Percentiles rank a stretch among this genome's conserved stretches.
Conservation (phyloP, 2,329 filamentous ascomycete genomes). For the Arthroderma sp. region DNA sequence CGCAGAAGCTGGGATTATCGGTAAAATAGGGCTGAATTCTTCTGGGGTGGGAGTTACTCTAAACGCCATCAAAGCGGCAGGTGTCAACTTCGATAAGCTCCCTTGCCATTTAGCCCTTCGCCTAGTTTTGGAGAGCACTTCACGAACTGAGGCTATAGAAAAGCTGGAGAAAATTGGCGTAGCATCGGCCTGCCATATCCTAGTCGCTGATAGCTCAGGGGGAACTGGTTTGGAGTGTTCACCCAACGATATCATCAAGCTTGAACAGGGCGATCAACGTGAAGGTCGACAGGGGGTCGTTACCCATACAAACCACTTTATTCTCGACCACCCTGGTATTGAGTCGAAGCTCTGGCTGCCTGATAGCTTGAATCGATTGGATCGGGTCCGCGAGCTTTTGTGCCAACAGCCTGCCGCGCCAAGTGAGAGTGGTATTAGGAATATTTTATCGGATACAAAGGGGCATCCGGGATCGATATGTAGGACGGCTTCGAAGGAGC, state of each 20-base stretch:
- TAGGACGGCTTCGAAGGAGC: slow-evolving; percentile 17
- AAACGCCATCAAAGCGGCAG: slow-evolving; percentile 42
- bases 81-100: slow-evolving; percentile 34
- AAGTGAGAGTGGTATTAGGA: slow-evolving; percentile 10
- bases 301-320: slow-evolving; percentile 22
- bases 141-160: slow-evolving; percentile 32
- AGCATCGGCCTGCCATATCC: slow-evolving; percentile 41
- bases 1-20: slow-evolving; percentile 45
- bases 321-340: slow-evolving; percentile 11
- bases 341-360: slow-evolving; percentile 13
- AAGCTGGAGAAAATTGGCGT: slow-evolving; percentile 36
- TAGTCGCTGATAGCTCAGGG: slow-evolving; percentile 37
- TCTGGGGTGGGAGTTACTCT: slow-evolving; percentile 42
- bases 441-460: slow-evolving; percentile 23
- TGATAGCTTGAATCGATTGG: slow-evolving; percentile 15
- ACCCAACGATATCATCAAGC: slow-evolving; percentile 12
- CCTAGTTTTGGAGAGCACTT: slow-evolving; percentile 37
- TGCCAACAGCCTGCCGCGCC: slow-evolving; percentile 10
- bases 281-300: slow-evolving; percentile 7
- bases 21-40: slow-evolving; percentile 46
- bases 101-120: slow-evolving; percentile 45
- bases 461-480: slow-evolving; percentile 23
- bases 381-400: slow-evolving; percentile 18
- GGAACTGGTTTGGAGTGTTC: slow-evolving; percentile 39
- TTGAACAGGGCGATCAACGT: slow-evolving; percentile 8